Conservation (phyloP, 257 asterid species). For the Ilex aquifolium region DNA sequence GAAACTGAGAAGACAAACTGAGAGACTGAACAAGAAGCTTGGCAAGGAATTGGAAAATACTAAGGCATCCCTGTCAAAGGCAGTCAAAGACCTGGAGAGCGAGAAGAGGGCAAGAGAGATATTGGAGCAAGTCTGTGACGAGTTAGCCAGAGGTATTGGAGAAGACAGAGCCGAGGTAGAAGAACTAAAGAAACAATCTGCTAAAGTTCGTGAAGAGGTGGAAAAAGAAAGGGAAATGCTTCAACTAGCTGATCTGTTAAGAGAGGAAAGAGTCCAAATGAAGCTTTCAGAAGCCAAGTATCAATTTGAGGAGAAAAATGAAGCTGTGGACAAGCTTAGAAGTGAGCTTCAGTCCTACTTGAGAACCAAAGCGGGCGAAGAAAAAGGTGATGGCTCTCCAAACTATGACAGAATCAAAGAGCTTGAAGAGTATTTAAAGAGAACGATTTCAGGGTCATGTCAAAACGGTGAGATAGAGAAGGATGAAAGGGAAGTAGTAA, state of each 20-base stretch:
- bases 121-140: slow-evolving; percentile 87
- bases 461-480: slow-evolving; percentile 30
- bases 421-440: slow-evolving; percentile 71
- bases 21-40: slow-evolving; percentile 81
- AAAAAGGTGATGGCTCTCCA: slow-evolving; percentile 53
- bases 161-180: slow-evolving; percentile 85
- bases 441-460: slow-evolving; percentile 52
- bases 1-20: slow-evolving; percentile 83
- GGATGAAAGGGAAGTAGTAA: slow-evolving; percentile 13
- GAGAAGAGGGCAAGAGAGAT: slow-evolving; percentile 75
- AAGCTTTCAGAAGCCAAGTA: slow-evolving; percentile 89
- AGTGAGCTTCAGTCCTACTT: slow-evolving; percentile 69
- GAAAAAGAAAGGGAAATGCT: slow-evolving; percentile 98
- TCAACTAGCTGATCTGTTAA: slow-evolving; percentile 74
- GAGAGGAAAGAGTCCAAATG: slow-evolving; percentile 99
- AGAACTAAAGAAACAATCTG: slow-evolving; percentile 62
- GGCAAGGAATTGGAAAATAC: slow-evolving; percentile 75
- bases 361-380: slow-evolving; percentile 45
- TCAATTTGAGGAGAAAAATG: slow-evolving; percentile 89
- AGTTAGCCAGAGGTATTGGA: slow-evolving; percentile 76
- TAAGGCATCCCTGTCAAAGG: slow-evolving; percentile 40
- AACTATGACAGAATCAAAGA: slow-evolving; percentile 66
- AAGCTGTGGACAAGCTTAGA: slow-evolving; percentile 58
- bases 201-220: slow-evolving; percentile 61
- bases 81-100: slow-evolving; percentile 52